A percentile compares a stretch with the other conserved stretches of the same genome.
phyloP scores from a whole-genome alignment of 2,329 filamentous ascomycete genomes.

The Cladophialophora psammophila region DNA sequence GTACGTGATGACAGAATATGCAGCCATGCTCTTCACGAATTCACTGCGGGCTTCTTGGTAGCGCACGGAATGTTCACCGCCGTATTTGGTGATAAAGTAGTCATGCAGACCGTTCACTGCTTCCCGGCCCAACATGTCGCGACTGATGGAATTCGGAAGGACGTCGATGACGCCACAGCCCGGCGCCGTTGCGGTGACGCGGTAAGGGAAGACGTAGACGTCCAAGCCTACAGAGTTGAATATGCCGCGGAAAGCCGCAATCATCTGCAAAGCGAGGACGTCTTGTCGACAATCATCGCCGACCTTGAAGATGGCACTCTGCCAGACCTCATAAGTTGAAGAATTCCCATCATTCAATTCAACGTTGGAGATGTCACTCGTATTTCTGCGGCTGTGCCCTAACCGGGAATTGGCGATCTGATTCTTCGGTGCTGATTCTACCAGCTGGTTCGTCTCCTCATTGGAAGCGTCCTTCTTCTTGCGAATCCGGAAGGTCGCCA shows the following conservation, averaged over 20 bases:
- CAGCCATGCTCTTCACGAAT: constrained; percentile 99
- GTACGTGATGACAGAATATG: constrained; percentile 96
- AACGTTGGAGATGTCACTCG: constrained; percentile 34
- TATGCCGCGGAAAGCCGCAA: constrained; percentile 94
- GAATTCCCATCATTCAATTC: constrained; percentile 36
- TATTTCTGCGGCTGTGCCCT: constrained; percentile 37
- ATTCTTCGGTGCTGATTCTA: constrained; percentile 54
- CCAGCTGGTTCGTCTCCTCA: constrained; percentile 62
- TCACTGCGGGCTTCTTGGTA: constrained; percentile 96
- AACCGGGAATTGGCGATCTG: constrained; percentile 37
- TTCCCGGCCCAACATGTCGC: constrained; percentile 97
- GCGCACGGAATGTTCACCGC: constrained; percentile 89
- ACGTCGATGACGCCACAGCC: constrained; percentile 99
- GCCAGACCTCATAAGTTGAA: constrained; percentile 88
- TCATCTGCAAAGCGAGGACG: constrained; percentile 95
- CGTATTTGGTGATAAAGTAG: constrained; percentile 97
- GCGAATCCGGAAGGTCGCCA: constrained; percentile 97
- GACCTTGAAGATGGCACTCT: constrained; percentile 99
- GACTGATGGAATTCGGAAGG: constrained; percentile 94
- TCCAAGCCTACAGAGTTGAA: constrained; percentile 95
- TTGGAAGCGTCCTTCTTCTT: constrained; percentile 67
- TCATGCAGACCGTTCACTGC: constrained; percentile 98
- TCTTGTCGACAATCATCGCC: constrained; percentile 98
- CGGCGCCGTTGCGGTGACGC: constrained; percentile 94
- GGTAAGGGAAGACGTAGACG: constrained; percentile 95